These are phyloP conservation scores for Heliamphora pulchella DNA, from an alignment of 179 eudicot genomes.

Conservation along the genomic window DNA sequence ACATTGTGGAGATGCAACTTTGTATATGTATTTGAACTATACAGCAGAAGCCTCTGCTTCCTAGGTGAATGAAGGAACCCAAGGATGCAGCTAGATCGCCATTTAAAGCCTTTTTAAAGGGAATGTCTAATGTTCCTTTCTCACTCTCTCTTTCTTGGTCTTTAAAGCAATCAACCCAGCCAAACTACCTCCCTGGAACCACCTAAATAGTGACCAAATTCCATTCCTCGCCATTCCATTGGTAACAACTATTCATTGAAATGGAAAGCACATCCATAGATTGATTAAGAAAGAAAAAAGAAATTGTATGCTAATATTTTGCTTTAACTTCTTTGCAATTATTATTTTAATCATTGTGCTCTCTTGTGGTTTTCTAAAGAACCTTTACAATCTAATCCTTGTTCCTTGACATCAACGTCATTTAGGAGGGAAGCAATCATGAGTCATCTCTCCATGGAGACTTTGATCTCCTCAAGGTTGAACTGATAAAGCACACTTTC, in stretches of 20 bases:
- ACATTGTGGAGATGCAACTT: background rate
- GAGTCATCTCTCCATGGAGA: background rate
- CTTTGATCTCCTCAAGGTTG: background rate
- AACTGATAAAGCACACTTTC: background rate
- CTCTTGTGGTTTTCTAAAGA: background rate
- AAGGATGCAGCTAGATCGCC: too few relatives aligned
- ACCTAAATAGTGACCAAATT: background rate
- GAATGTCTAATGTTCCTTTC: background rate
- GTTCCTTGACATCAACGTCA: background rate
- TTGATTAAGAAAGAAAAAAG: background rate
- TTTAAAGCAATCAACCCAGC: background rate
- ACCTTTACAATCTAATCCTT: background rate
- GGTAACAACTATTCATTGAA: background rate
- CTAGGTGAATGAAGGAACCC: background rate
- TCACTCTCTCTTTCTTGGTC: background rate
- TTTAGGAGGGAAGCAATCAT: background rate
- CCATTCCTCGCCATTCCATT: background rate
- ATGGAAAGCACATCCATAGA: background rate
- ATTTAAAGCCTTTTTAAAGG: background rate
- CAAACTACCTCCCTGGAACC: background rate
- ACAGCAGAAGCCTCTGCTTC: background rate
- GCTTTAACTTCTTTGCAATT: too few relatives aligned
- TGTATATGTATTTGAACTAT: background rate
- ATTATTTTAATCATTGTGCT: too few relatives aligned
- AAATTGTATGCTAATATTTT: background rate